These are phyloP conservation scores for Leccinum subgranulosum DNA, from an alignment of 768 basidiomycete genomes.

Conservation along the genomic window DNA sequence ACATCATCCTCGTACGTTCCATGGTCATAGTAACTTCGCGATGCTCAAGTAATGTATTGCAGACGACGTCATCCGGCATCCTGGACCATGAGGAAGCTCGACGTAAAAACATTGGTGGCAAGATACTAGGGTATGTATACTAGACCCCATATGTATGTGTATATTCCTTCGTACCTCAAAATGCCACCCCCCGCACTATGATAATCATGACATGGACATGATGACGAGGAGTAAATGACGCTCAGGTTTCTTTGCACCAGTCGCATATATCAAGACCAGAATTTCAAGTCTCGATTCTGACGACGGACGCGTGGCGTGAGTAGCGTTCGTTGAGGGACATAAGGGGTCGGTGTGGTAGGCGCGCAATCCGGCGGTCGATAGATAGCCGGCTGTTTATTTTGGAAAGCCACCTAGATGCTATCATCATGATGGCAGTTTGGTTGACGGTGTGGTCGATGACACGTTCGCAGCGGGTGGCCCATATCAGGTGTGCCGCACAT, in stretches of 20 bases:
- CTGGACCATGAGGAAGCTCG: slow-evolving; percentile 99
- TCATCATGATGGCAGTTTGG: no score
- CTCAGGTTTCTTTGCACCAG: neutral
- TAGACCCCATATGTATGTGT: slow-evolving; percentile 39
- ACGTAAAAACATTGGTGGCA: slow-evolving; percentile 97
- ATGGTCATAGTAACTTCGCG: neutral
- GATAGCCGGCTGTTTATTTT: no score
- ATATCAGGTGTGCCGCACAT: no score
- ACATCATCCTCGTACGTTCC: slow-evolving; percentile 82
- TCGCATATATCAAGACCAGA: neutral
- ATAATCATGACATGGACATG: neutral
- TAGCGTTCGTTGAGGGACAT: no score
- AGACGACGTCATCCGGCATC: slow-evolving; percentile 98
- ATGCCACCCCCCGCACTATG: neutral
- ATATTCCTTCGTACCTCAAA: slow-evolving; percentile 17
- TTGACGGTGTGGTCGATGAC: no score
- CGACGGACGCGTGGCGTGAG: no score
- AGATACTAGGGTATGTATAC: slow-evolving; percentile 90
- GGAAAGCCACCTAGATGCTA: no score
- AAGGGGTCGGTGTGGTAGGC: no score
- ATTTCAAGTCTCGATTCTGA: neutral
- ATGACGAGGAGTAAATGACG: neutral
- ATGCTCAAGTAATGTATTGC: neutral
- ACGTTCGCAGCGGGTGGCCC: no score
- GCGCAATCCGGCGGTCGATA: no score